Evolutionary conservation across 805 yeast genomes (phyloP).

Genomic region (Kuraishia floccosa): DNA sequence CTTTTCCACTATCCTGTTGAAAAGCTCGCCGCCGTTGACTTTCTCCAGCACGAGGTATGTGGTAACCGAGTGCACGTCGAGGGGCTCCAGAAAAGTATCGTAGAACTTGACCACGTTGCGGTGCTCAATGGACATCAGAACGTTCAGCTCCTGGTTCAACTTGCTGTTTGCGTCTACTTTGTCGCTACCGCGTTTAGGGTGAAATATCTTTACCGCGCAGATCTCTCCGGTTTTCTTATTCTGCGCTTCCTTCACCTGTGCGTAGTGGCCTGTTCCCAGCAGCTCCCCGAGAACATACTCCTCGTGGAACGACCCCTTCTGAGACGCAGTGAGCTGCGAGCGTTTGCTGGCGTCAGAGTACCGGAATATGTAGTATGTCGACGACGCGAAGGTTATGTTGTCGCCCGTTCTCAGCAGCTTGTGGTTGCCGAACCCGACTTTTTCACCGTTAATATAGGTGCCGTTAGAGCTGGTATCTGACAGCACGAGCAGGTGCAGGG

Average conservation of each 20-base stretch:
- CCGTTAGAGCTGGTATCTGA: conserved; percentile 58
- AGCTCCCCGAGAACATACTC: conserved; percentile 44
- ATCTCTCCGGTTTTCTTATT: conserved; percentile 44
- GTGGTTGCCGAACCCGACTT: conserved; percentile 35
- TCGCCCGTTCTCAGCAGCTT: conserved; percentile 53
- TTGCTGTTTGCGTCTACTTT: conserved; percentile 13
- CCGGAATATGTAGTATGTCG: conserved; percentile 17
- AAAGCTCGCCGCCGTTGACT: conserved; percentile 65
- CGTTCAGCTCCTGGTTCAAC: conserved; percentile 56
- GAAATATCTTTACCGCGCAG: conserved; percentile 67
- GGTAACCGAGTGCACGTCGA: conserved; percentile 30
- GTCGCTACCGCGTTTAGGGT: conserved; percentile 21
- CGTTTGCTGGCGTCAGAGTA: conserved; percentile 8
- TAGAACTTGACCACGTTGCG: conserved; percentile 60
- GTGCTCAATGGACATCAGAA: conserved; percentile 54
- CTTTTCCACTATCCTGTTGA: conserved; percentile 60
- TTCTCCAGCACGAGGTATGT: conserved; percentile 63
- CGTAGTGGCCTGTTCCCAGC: conserved; percentile 72
- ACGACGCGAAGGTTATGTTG: conserved; percentile 37
- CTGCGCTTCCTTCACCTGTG: conserved; percentile 64
- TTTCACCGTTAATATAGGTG: conserved; percentile 48
- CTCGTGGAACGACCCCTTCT: conserved; percentile 39
- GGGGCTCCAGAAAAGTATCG: conserved; percentile 41
- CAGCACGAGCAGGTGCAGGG: conserved; percentile 28
- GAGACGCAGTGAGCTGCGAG: conserved; percentile 7